Evolutionary conservation across 306 rosid species (phyloP), one percentile per base, ranked within the genome.

Genomic region (Luffa acutangula): DNA sequence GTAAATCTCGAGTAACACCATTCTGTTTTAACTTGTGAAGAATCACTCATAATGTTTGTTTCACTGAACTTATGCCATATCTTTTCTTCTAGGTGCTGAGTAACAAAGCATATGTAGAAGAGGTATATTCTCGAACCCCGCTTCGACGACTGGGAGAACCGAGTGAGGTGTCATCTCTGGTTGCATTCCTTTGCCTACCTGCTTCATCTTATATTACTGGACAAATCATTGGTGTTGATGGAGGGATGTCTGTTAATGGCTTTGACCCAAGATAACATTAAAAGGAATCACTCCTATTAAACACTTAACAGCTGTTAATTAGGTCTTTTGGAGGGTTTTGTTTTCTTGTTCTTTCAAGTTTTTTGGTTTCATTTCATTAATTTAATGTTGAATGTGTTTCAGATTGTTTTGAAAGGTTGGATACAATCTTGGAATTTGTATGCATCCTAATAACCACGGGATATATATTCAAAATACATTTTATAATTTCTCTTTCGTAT

Each of bases 161-260:
- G 33, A 79, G 53, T 3, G 96, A 93, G 82, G 94, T 93, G 37
- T 89, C 96, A 8, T 85, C 93, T 69, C 67, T 85, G 25, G 96
- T 90, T 46, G 92, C 93, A 78, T 92, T 89, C 87, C 88, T 89
- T 75, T 92, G 96, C 89, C 80, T 90, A 46, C 97, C 97, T 36
- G 97, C 93, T 42, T 86, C 93, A 6, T 89, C 96, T 37, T 92
- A 89, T 82, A 85, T 91, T 76, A 93, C 91, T 58, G 97, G 96
- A 41, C 96, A 93, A 79, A 83, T 89, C 80, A 86, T 93, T 66
- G 87, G 93, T 79, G 87, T 91, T 25, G 94, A 93, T 81, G 96
- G 96, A 60, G 96, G 96, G 80, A 83, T 91, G 94, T 79, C 93
- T 1, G 86, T 89, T 39, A 89, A 78, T 59, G 80, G 80, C 36